Percentiles rank a stretch among this genome's conserved stretches.
These are phyloP conservation scores for Neurospora tetrasperma DNA, from an alignment of 495 filamentous ascomycete species.

Conservation along the genomic window DNA sequence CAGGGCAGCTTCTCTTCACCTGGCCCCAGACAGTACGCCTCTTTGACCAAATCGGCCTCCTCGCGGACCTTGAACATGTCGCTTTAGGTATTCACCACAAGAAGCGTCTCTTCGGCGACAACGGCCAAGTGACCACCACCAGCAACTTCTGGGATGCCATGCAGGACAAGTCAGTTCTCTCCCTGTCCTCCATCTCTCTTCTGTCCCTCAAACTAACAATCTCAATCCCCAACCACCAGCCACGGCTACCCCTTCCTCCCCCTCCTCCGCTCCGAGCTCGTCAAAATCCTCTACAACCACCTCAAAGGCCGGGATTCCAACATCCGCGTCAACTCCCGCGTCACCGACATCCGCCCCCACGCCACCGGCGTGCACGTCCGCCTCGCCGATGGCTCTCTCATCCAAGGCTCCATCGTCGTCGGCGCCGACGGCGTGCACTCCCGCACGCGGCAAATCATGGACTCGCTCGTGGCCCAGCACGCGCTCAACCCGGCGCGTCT, in stretches of 20 bases:
- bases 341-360: constrained; percentile 15
- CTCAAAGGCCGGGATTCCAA: constrained; percentile 19
- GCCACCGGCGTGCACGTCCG: constrained; percentile 17
- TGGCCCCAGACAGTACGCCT: constrained; percentile 31
- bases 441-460: constrained; percentile 30
- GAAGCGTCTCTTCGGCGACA: constrained; percentile 17
- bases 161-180: constrained; percentile 4
- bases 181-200: no score
- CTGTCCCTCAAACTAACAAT: background rate
- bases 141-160: constrained; percentile 2
- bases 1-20: constrained; percentile 27
- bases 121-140: constrained; percentile 1
- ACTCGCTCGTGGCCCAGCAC: constrained; percentile 16
- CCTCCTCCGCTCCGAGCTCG: constrained; percentile 23
- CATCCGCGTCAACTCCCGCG: constrained; percentile 22
- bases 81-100: constrained; percentile 56
- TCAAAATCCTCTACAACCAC: constrained; percentile 27
- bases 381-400: constrained; percentile 29
- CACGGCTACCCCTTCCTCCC: constrained; percentile 27
- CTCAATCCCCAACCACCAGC: constrained; percentile 5
- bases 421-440: constrained; percentile 44
- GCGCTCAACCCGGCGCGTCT: background rate
- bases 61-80: constrained; percentile 29
- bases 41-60: constrained; percentile 39
- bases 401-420: constrained; percentile 36